These are phyloP conservation scores for Canna indica DNA, from an alignment of 176 grass and related monocot genomes.

Conservation along the genomic window DNA sequence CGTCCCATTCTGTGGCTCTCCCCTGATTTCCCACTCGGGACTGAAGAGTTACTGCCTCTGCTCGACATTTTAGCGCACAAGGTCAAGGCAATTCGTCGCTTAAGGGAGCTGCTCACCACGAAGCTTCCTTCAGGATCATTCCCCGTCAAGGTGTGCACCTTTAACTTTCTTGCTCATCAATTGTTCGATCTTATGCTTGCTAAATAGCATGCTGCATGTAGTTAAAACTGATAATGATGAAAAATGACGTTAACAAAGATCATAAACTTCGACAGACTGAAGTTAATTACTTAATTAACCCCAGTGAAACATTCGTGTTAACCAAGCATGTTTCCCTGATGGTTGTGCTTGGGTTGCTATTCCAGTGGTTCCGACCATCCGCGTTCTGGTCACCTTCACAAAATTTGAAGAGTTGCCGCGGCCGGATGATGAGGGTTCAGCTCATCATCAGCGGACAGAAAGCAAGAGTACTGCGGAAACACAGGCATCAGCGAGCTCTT, in stretches of 20 bases:
- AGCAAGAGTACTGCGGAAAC: slow-evolving; percentile 37
- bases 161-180: not conserved
- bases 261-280: too few relatives aligned
- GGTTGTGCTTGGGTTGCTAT: slow-evolving; percentile 67
- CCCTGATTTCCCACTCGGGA: slow-evolving; percentile 7
- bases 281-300: too few relatives aligned
- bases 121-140: slow-evolving; percentile 14
- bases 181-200: not conserved
- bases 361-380: slow-evolving; percentile 88
- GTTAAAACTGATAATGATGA: too few relatives aligned
- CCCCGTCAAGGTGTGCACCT: slow-evolving; percentile 9
- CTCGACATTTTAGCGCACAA: slow-evolving; percentile 16
- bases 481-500: slow-evolving; percentile 50
- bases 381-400: slow-evolving; percentile 92
- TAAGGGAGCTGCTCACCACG: slow-evolving; percentile 14
- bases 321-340: too few relatives aligned
- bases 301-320: too few relatives aligned
- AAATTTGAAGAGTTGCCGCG: slow-evolving; percentile 91
- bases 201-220: not conserved
- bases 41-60: slow-evolving; percentile 8
- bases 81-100: slow-evolving; percentile 16
- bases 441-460: slow-evolving; percentile 63
- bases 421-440: slow-evolving; percentile 71
- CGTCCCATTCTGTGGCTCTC: slow-evolving; percentile 17
- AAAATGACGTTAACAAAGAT: too few relatives aligned